Conservation (phyloP, 441 rosid species). For the Erodium chrysanthum region DNA sequence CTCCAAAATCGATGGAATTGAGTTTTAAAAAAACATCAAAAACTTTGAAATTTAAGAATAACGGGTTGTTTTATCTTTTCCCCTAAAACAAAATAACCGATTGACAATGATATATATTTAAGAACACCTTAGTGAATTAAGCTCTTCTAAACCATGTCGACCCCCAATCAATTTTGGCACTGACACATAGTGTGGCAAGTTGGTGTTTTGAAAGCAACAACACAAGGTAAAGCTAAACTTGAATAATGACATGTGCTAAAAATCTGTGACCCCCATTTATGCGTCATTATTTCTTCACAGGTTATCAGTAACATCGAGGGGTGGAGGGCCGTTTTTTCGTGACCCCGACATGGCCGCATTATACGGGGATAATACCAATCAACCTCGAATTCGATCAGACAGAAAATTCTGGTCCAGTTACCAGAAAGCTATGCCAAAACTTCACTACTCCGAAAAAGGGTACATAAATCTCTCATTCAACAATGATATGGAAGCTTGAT, state of each 20-base stretch:
- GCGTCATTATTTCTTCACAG: constrained; percentile 34
- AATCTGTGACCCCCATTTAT: background rate
- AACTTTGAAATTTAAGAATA: too few relatives aligned
- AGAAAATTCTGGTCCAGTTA: too few relatives aligned
- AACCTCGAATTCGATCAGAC: constrained; percentile 11
- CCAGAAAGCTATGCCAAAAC: too few relatives aligned
- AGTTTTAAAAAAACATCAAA: too few relatives aligned
- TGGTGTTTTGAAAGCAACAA: constrained; percentile 42
- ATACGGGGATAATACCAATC: constrained; percentile 39
- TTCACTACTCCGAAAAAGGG: too few relatives aligned
- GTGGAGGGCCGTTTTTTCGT: constrained; percentile 47
- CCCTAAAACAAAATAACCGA: too few relatives aligned
- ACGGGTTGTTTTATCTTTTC: too few relatives aligned
- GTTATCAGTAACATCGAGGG: constrained; percentile 50
- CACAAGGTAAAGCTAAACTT: constrained; percentile 24
- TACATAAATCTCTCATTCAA: background rate
- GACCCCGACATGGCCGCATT: constrained; percentile 49
- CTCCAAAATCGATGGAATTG: too few relatives aligned
- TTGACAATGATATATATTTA: too few relatives aligned
- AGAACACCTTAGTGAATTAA: too few relatives aligned
- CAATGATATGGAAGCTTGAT: background rate
- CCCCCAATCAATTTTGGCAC: constrained; percentile 23
- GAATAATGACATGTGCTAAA: background rate
- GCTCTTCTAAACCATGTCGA: constrained; percentile 12
- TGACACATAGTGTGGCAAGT: constrained; percentile 42